phyloP scores from a whole-genome alignment of 768 basidiomycete species.

The Suillus discolor region DNA sequence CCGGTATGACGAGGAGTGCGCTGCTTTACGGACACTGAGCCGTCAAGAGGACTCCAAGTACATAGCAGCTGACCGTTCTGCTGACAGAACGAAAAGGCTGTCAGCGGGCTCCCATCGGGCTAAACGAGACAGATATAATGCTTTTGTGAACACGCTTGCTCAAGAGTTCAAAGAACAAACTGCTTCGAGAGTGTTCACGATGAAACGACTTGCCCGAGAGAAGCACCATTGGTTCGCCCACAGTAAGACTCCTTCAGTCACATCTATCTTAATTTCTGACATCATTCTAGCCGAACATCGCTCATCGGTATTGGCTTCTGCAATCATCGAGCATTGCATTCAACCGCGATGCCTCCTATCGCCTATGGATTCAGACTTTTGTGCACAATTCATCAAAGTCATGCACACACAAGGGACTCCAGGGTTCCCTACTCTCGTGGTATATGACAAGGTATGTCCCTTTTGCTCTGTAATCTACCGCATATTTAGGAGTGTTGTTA shows the following conservation, averaged over 20 bases:
- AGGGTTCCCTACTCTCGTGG: slow-evolving; percentile 82
- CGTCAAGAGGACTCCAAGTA: slow-evolving; percentile 69
- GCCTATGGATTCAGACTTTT: slow-evolving; percentile 95
- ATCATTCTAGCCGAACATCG: slow-evolving; percentile 32
- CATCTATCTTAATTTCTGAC: not conserved
- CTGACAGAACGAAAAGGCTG: slow-evolving; percentile 61
- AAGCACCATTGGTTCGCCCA: slow-evolving; percentile 84
- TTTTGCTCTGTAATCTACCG: not conserved
- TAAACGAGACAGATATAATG: slow-evolving; percentile 66
- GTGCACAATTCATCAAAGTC: slow-evolving; percentile 86
- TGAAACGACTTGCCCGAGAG: slow-evolving; percentile 76
- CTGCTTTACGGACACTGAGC: slow-evolving; percentile 59
- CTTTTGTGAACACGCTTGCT: slow-evolving; percentile 57
- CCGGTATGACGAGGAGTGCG: slow-evolving; percentile 80
- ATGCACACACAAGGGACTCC: slow-evolving; percentile 89
- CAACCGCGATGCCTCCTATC: slow-evolving; percentile 92
- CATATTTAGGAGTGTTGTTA: slow-evolving; percentile 33
- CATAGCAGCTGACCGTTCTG: slow-evolving; percentile 68
- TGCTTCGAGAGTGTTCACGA: slow-evolving; percentile 67
- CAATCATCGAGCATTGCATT: slow-evolving; percentile 88
- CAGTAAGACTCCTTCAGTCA: slow-evolving; percentile 35
- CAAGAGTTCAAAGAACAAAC: slow-evolving; percentile 80
- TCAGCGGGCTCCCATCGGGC: slow-evolving; percentile 60
- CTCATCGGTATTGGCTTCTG: slow-evolving; percentile 52
- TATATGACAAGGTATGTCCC: slow-evolving; percentile 74